Base-by-base conservation (phyloP, 192 early-diverging fungal species). In the Rhizophagus sp. region DNA sequence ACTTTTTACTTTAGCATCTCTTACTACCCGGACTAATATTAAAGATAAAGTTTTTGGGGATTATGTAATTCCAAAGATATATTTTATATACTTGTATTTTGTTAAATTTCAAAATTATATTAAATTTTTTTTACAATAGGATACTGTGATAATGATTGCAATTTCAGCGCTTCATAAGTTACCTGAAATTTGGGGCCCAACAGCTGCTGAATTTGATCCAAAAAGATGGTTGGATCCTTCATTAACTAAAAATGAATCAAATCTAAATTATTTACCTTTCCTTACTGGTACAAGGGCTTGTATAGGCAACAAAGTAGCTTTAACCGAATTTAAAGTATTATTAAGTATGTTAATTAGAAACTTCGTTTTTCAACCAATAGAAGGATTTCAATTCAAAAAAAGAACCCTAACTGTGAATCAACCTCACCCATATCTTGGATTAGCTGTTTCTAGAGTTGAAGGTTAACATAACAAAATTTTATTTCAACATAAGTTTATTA, bases 281-380 rank as follows among this genome's bases (percentile, higher is more conserved):
- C 66, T 84, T 61, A 84, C 86, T 8, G 90, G 90, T 24, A 79
- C 82, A n/a, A 68, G 89, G 9, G 83, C 87, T n/a, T 91, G 90
- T 52, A 90, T 91, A 33, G 90, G 89, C 13, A 80, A 84, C 52
- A 84, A 82, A 78, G 87, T 91, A 78, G 90, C 90, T 44, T 69
- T 86, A 74, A 83, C 85, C 19, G 90, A 91, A 81, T 82, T 88
- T 62, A 91, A 91, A 81, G 79, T 90, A 50, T 63, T 90, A 10
- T 44, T 91, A 30, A 15, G 52, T 22, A n/a, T 62, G 15, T 41
- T 75, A 13, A 62, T 75, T 22, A 75, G 73, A 12, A 75, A 75
- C 22, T 75, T 75, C 17, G 50, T 52, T 17, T 52, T 52, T 22
- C 50, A 52, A 52, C 50, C 17, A 52, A 19, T 52, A 19, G 50